Evolutionary conservation across 1,139 yeast species (phyloP).

Genomic region (Hyphopichia burtonii): DNA sequence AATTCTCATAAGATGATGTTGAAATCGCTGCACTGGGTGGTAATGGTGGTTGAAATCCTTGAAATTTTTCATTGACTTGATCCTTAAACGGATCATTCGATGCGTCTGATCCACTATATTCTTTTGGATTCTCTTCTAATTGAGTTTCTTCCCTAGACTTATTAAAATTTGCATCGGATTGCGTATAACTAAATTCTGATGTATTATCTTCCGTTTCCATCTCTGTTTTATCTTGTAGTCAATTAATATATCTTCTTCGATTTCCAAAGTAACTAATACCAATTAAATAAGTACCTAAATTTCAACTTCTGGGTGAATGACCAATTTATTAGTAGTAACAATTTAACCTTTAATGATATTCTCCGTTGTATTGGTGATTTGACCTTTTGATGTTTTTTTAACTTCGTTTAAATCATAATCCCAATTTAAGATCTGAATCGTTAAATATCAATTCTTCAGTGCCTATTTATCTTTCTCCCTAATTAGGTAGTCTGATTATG

Average conservation of each 20-base stretch:
- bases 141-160: no score
- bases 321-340: no score
- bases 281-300: no score
- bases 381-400: background rate
- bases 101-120: background rate
- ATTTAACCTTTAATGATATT: no score
- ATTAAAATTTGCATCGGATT: slow-evolving; percentile 1
- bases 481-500: slow-evolving; percentile 11
- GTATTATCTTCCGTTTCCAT: background rate
- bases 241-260: no score
- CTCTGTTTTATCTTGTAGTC: background rate
- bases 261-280: no score
- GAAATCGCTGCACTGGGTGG: background rate
- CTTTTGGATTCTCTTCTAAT: no score
- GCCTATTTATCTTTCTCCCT: slow-evolving; percentile 4
- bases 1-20: background rate
- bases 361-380: background rate
- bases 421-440: background rate
- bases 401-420: background rate
- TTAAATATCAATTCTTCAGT: background rate
- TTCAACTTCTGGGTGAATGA: no score
- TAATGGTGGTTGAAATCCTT: slow-evolving; percentile 2
- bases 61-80: background rate
- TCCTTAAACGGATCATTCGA: background rate
- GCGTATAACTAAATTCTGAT: slow-evolving; percentile 1